Percentiles rank a stretch among this genome's conserved stretches.
Evolutionary conservation across 2,329 filamentous ascomycete genomes (phyloP).

Genomic region (Immersiporthe knoxdaviesiana): DNA sequence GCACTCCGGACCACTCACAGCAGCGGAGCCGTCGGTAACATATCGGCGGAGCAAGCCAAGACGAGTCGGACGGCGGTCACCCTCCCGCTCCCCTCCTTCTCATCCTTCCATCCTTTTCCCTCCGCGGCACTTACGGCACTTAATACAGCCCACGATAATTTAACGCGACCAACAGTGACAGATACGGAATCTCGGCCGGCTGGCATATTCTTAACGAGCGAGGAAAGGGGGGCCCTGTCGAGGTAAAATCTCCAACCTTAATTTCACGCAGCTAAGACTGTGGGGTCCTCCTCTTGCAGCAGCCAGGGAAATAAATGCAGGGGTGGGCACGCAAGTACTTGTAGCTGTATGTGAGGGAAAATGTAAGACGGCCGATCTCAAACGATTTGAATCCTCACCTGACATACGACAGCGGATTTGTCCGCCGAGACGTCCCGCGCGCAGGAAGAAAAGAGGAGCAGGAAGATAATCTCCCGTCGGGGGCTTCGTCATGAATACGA

Average conservation of each 20-base stretch:
- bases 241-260: background rate
- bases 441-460: background rate
- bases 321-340: background rate
- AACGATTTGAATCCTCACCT: background rate
- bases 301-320: background rate
- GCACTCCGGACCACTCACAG: background rate
- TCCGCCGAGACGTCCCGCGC: constrained; percentile 11
- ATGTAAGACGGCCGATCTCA: background rate
- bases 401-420: constrained; percentile 7
- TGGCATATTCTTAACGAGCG: background rate
- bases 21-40: background rate
- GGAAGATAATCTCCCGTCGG: background rate
- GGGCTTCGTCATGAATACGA: background rate
- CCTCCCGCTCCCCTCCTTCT: background rate
- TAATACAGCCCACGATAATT: background rate
- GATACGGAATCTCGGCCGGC: background rate
- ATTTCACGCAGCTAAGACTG: background rate
- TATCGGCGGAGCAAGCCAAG: background rate
- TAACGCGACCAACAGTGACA: background rate
- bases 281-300: background rate
- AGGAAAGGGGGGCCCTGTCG: background rate
- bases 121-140: background rate
- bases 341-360: background rate
- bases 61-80: too few relatives aligned
- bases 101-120: background rate